These are phyloP conservation scores for Ceratocystiopsis minuta DNA, from an alignment of 2,329 filamentous ascomycete species.

Conservation along the genomic window DNA sequence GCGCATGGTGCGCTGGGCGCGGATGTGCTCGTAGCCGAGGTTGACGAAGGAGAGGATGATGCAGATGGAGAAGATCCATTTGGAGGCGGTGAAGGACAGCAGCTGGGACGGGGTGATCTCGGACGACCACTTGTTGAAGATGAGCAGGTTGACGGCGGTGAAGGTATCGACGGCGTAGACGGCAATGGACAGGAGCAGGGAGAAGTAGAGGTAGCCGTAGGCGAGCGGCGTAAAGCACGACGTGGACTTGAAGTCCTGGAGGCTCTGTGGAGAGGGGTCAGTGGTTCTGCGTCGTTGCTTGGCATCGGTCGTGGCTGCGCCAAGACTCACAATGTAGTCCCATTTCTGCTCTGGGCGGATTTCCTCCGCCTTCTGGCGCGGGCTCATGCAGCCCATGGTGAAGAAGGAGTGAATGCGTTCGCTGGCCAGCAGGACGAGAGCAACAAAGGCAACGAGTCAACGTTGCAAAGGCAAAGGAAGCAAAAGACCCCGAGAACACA, in stretches of 20 bases:
- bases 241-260: conserved; percentile 63
- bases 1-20: conserved; percentile 63
- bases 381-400: conserved; percentile 49
- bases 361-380: conserved; percentile 41
- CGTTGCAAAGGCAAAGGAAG: background rate
- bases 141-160: conserved; percentile 78
- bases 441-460: background rate
- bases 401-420: background rate
- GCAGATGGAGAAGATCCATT: conserved; percentile 88
- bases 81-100: conserved; percentile 63
- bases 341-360: conserved; percentile 76
- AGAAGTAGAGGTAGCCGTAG: conserved; percentile 71
- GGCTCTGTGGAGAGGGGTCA: conserved; percentile 17
- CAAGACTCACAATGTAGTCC: conserved; percentile 63
- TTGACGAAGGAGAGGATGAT: conserved; percentile 84
- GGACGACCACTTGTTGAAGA: conserved; percentile 76
- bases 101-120: conserved; percentile 50
- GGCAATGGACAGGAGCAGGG: conserved; percentile 58
- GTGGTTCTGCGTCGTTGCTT: background rate
- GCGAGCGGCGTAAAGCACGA: conserved; percentile 63
- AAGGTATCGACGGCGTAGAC: conserved; percentile 87
- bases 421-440: background rate
- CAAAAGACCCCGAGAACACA: background rate
- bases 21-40: conserved; percentile 59
- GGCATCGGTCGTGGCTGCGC: background rate